Conservation (phyloP, 495 filamentous ascomycete species). For the Podospora didyma region DNA sequence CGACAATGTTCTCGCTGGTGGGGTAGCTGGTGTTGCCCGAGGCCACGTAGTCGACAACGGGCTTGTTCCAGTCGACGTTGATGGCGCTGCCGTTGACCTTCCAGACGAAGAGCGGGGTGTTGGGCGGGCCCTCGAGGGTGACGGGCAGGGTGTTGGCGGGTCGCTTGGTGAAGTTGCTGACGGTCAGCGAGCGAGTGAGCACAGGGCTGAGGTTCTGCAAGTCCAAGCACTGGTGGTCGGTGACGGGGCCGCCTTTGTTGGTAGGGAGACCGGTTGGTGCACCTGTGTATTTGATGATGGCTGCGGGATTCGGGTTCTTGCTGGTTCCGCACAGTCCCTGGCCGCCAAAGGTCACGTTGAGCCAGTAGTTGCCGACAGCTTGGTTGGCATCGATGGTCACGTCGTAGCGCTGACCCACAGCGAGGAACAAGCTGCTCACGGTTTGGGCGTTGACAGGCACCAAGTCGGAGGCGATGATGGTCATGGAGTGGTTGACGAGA, state of each 20-base stretch:
- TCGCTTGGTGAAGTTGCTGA: constrained; percentile 19
- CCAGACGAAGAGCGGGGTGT: constrained; percentile 33
- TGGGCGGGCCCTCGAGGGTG: constrained; percentile 12
- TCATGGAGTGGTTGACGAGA: constrained; percentile 45
- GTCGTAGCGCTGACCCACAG: constrained; percentile 67
- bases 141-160: constrained; percentile 28
- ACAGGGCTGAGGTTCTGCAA: constrained; percentile 29
- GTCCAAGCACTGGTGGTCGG: constrained; percentile 30
- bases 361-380: constrained; percentile 57
- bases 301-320: constrained; percentile 27
- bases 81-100: constrained; percentile 37
- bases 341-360: constrained; percentile 40
- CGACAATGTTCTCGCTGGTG: constrained; percentile 32
- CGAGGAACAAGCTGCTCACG: constrained; percentile 47
- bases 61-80: constrained; percentile 41
- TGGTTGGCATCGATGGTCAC: constrained; percentile 61
- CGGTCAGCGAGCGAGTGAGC: constrained; percentile 21
- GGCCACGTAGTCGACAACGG: constrained; percentile 35
- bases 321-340: constrained; percentile 27
- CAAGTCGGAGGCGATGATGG: constrained; percentile 47
- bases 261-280: constrained; percentile 26
- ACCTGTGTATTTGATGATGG: constrained; percentile 35
- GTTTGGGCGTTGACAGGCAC: constrained; percentile 48
- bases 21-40: constrained; percentile 34
- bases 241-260: constrained; percentile 20